Percentiles rank a stretch among this genome's conserved stretches.
Evolutionary conservation across 768 basidiomycete species (phyloP).

Genomic region (Gelatoporia subvermispora): DNA sequence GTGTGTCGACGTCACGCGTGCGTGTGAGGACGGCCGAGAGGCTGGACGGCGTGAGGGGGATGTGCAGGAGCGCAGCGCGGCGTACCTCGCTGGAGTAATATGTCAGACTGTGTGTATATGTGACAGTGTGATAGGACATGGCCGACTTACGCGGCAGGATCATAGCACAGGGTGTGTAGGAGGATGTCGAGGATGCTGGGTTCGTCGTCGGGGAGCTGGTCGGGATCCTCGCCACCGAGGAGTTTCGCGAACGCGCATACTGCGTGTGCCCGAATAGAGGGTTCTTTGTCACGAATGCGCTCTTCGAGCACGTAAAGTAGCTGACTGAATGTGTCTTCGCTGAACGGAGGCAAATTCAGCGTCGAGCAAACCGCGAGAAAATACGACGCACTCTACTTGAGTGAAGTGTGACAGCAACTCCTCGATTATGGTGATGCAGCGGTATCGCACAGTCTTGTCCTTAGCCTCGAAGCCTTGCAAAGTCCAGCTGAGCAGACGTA

Average conservation of each 20-base stretch:
- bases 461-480: slow-evolving; percentile 45
- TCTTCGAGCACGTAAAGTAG: slow-evolving; percentile 36
- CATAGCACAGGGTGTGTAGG: slow-evolving; percentile 35
- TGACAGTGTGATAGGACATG: not conserved
- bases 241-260: slow-evolving; percentile 41
- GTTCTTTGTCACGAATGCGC: slow-evolving; percentile 43
- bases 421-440: slow-evolving; percentile 39
- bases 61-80: slow-evolving; percentile 41
- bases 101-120: not conserved
- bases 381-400: too few species aligned
- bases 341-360: slow-evolving; percentile 14
- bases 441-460: slow-evolving; percentile 45
- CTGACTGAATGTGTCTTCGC: slow-evolving; percentile 39
- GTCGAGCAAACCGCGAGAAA: too few species aligned
- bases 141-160: slow-evolving; percentile 38
- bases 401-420: slow-evolving; percentile 42
- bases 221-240: slow-evolving; percentile 34
- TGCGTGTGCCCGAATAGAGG: slow-evolving; percentile 39
- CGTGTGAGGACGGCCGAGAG: slow-evolving; percentile 39
- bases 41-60: slow-evolving; percentile 31
- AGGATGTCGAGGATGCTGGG: slow-evolving; percentile 31
- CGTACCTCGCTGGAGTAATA: slow-evolving; percentile 41
- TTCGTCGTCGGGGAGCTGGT: slow-evolving; percentile 20
- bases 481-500: slow-evolving; percentile 57
- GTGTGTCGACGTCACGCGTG: slow-evolving; percentile 41